Percentiles rank a stretch among this genome's conserved stretches.
These are phyloP conservation scores for Cercospora beticola DNA, from an alignment of 2,329 filamentous ascomycete species.

Conservation along the genomic window DNA sequence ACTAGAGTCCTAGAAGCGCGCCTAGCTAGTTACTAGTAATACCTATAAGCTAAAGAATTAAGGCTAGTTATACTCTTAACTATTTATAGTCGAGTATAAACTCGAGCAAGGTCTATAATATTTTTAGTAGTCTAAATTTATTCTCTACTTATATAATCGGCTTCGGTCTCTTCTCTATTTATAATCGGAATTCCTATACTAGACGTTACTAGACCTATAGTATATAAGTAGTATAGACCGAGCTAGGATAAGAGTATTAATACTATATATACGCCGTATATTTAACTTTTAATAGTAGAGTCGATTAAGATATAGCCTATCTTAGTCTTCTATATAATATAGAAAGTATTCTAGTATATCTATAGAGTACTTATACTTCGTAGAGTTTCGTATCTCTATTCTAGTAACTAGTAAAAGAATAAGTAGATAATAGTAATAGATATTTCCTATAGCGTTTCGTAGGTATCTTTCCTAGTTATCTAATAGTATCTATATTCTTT, in stretches of 20 bases:
- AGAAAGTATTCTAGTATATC: slow-evolving; percentile 5
- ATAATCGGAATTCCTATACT: slow-evolving; percentile 19
- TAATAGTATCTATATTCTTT: background rate
- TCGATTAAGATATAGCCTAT: background rate
- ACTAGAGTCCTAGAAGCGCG: slow-evolving; percentile 19
- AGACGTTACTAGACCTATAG: slow-evolving; percentile 2
- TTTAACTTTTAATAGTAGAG: background rate
- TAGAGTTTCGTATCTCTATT: background rate
- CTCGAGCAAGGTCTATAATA: slow-evolving; percentile 20
- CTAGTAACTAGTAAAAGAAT: slow-evolving; percentile 7
- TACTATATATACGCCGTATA: slow-evolving; percentile 2
- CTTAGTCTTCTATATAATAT: background rate
- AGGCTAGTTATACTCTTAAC: slow-evolving; percentile 19
- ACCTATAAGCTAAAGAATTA: slow-evolving; percentile 18
- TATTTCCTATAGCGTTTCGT: background rate
- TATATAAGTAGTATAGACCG: background rate
- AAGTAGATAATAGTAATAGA: background rate
- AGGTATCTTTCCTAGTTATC: slow-evolving; percentile 4
- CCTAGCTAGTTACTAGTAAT: slow-evolving; percentile 21
- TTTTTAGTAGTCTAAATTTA: slow-evolving; percentile 26
- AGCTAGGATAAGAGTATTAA: background rate
- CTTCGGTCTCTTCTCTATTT: slow-evolving; percentile 24
- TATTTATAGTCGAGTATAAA: slow-evolving; percentile 21
- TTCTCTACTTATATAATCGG: slow-evolving; percentile 15
- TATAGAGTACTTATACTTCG: slow-evolving; percentile 1